Evolutionary conservation across 1,284 basidiomycete species (phyloP).

Genomic region (Cystobasidiaceae sp.): DNA sequence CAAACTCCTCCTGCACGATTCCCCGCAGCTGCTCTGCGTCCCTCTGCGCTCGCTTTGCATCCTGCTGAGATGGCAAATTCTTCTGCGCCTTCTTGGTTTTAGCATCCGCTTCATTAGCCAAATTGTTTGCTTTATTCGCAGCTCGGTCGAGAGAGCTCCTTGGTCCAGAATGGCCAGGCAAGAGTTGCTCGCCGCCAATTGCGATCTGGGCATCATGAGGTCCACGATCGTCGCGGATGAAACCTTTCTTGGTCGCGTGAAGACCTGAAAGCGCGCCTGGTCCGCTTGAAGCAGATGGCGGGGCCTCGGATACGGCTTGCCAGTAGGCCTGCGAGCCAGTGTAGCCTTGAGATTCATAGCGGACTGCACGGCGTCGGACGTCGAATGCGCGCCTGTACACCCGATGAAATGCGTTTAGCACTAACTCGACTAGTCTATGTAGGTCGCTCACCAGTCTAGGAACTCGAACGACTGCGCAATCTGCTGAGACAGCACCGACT

Average conservation of each 20-base stretch:
- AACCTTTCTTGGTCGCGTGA: constrained; percentile 46
- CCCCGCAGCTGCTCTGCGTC: constrained; percentile 16
- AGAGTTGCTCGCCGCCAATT: constrained; percentile 48
- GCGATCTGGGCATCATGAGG: constrained; percentile 51
- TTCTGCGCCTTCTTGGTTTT: constrained; percentile 45
- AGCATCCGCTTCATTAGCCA: constrained; percentile 40
- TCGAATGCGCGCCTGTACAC: constrained; percentile 27
- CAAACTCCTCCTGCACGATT: constrained; percentile 28
- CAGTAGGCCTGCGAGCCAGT: constrained; percentile 42
- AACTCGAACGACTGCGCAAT: constrained; percentile 21
- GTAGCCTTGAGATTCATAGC: constrained; percentile 22
- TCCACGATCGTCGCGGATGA: constrained; percentile 48
- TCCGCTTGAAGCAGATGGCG: constrained; percentile 47
- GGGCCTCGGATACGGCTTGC: constrained; percentile 49
- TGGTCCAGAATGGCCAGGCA: constrained; percentile 47
- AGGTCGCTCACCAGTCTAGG: constrained; percentile 18
- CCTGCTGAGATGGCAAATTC: constrained; percentile 35
- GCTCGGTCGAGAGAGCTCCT: constrained; percentile 44
- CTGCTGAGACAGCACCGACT: constrained; percentile 5
- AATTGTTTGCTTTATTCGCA: constrained; percentile 40
- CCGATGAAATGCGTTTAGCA: not conserved
- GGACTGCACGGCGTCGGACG: constrained; percentile 11
- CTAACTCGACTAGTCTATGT: not conserved
- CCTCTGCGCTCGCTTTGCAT: constrained; percentile 1
- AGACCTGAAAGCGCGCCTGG: constrained; percentile 36